Evolutionary conservation across 2,329 filamentous ascomycete genomes (phyloP).

Genomic region (Ceratocystis ficicola): DNA sequence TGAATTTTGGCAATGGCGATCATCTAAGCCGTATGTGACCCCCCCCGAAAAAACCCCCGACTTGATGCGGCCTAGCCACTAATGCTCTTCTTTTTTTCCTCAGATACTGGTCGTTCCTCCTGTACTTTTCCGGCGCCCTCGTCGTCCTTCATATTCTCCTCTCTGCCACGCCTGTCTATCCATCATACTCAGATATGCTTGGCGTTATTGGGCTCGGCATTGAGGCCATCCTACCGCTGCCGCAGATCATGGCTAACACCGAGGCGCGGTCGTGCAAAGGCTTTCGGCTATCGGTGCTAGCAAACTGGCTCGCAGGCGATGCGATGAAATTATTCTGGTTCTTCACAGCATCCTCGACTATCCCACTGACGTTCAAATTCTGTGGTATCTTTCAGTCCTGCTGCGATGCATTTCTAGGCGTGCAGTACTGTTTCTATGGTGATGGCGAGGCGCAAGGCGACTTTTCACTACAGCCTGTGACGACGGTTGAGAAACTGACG

Average conservation of each 20-base stretch:
- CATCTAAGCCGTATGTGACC: slow-evolving; percentile 49
- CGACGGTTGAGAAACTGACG: slow-evolving; percentile 20
- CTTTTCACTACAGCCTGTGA: slow-evolving; percentile 21
- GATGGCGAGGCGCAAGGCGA: slow-evolving; percentile 19
- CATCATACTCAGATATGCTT: slow-evolving; percentile 52
- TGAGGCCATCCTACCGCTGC: slow-evolving; percentile 70
- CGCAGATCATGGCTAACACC: slow-evolving; percentile 63
- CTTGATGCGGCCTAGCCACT: not conserved
- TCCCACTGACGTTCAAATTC: slow-evolving; percentile 68
- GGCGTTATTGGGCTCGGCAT: slow-evolving; percentile 66
- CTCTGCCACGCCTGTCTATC: slow-evolving; percentile 45
- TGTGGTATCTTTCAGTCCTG: slow-evolving; percentile 70
- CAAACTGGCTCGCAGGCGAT: slow-evolving; percentile 69
- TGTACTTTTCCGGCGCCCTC: slow-evolving; percentile 52
- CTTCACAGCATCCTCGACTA: slow-evolving; percentile 55
- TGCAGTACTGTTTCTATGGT: slow-evolving; percentile 63
- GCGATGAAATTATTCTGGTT: slow-evolving; percentile 83
- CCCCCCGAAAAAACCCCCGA: not conserved
- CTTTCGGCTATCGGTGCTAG: slow-evolving; percentile 62
- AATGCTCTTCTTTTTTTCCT: slow-evolving; percentile 24
- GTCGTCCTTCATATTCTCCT: slow-evolving; percentile 56
- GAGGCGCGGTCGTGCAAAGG: slow-evolving; percentile 59
- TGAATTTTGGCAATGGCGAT: slow-evolving; percentile 74
- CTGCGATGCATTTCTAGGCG: slow-evolving; percentile 61
- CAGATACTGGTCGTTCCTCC: slow-evolving; percentile 67